Percentiles rank a stretch among this genome's conserved stretches.
Evolutionary conservation across 75 land plant species (phyloP).

Genomic region (Picea sitchensis): DNA sequence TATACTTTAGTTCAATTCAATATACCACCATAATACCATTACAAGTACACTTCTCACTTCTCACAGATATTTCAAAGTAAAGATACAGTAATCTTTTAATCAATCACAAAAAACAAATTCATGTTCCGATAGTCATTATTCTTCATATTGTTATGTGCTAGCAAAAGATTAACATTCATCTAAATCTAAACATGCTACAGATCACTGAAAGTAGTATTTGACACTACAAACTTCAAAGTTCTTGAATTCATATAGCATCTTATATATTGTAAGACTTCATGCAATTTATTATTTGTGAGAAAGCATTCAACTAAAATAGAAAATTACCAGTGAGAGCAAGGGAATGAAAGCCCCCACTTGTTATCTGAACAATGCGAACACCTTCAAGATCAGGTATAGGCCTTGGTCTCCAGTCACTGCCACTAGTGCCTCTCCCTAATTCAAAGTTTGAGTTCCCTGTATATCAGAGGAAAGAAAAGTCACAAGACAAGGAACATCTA

Average conservation of each 20-base stretch:
- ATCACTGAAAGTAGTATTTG: not conserved
- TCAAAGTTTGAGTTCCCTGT: slow-evolving; percentile 91
- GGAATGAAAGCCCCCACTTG: slow-evolving; percentile 89
- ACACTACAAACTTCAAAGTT: not conserved
- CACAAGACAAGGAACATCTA: slow-evolving; percentile 3
- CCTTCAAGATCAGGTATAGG: slow-evolving; percentile 53
- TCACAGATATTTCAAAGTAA: not conserved
- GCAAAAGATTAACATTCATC: not conserved
- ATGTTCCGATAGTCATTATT: not conserved
- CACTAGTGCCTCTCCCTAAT: slow-evolving; percentile 77
- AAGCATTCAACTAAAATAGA: not conserved
- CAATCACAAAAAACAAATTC: not conserved
- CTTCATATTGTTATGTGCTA: not conserved
- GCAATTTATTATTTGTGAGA: not conserved
- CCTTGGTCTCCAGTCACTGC: slow-evolving; percentile 78
- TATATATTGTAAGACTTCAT: not conserved
- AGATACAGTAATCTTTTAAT: not conserved
- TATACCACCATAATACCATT: not conserved
- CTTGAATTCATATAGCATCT: not conserved
- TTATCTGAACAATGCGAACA: slow-evolving; percentile 67
- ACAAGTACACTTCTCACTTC: not conserved
- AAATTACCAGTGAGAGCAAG: slow-evolving; percentile 79
- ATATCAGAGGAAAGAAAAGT: slow-evolving; percentile 12
- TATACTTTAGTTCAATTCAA: not conserved
- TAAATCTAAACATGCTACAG: not conserved